Conservation (phyloP, 108 stramenopile genomes). For the Skeletonema potamos region DNA sequence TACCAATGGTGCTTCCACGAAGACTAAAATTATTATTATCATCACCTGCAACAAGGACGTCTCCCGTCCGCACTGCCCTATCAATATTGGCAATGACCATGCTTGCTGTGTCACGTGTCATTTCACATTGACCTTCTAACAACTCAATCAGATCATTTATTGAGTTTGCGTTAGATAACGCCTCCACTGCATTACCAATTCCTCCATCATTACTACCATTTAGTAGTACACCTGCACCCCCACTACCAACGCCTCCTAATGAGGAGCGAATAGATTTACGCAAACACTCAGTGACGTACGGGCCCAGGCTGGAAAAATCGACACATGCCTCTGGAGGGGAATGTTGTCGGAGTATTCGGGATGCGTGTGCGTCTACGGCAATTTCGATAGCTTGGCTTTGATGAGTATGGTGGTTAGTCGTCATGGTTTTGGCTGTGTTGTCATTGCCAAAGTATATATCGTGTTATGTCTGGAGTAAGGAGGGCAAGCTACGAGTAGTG, state of each 20-base stretch:
- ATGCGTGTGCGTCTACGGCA: conserved; percentile 66
- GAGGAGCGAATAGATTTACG: no score
- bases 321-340: conserved; percentile 53
- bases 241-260: no score
- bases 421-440: background rate
- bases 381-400: conserved; percentile 44
- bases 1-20: no score
- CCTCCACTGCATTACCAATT: no score
- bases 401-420: background rate
- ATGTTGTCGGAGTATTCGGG: conserved; percentile 32
- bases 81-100: conserved; percentile 54
- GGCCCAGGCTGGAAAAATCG: conserved; percentile 46
- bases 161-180: conserved; percentile 23
- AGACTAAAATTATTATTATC: background rate
- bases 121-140: conserved; percentile 68
- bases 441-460: no score
- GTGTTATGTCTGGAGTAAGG: no score
- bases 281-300: conserved; percentile 69
- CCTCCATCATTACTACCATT: no score
- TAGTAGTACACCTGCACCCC: no score
- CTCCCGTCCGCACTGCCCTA: conserved; percentile 50
- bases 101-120: conserved; percentile 41
- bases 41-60: background rate
- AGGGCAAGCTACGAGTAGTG: no score
- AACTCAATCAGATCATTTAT: conserved; percentile 55